Evolutionary conservation across 352 stramenopile species (phyloP).

Genomic region (Phytophthora quininea): DNA sequence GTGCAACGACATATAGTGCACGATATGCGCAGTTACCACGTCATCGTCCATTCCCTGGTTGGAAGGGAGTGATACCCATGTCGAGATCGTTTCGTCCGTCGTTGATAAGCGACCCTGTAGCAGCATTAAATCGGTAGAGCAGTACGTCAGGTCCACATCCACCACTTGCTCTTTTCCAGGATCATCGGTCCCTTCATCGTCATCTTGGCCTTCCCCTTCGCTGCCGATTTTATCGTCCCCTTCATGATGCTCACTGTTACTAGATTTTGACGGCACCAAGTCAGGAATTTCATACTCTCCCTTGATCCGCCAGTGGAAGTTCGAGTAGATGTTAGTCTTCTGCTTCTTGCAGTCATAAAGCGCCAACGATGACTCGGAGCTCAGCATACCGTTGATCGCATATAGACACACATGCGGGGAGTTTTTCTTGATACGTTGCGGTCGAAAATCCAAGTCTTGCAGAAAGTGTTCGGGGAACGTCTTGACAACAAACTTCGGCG

Average conservation of each 20-base stretch:
- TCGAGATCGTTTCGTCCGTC: conserved; percentile 54
- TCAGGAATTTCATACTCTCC: conserved; percentile 70
- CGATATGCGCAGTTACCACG: conserved; percentile 66
- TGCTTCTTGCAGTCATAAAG: conserved; percentile 61
- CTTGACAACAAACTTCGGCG: conserved; percentile 65
- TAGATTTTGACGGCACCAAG: conserved; percentile 34
- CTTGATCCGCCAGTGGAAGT: conserved; percentile 82
- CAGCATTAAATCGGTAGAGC: conserved; percentile 84
- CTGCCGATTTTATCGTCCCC: conserved; percentile 7
- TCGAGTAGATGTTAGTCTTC: conserved; percentile 72
- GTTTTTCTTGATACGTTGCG: conserved; percentile 86
- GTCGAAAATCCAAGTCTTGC: conserved; percentile 85
- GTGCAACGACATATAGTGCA: conserved; percentile 82
- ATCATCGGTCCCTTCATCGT: conserved; percentile 9
- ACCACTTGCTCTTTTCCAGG: conserved; percentile 31
- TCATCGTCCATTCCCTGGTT: conserved; percentile 63
- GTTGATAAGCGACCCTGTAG: conserved; percentile 57
- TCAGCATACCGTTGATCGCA: conserved; percentile 77
- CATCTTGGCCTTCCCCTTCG: conserved; percentile 4
- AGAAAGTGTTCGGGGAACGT: conserved; percentile 88
- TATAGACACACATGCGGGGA: conserved; percentile 62
- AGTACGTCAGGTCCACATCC: conserved; percentile 77
- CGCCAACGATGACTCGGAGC: conserved; percentile 74
- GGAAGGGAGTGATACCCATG: conserved; percentile 83
- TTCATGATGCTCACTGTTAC: conserved; percentile 9